These are phyloP conservation scores for Candolleomyces eurysporus DNA, from an alignment of 768 basidiomycete species.

Conservation along the genomic window DNA sequence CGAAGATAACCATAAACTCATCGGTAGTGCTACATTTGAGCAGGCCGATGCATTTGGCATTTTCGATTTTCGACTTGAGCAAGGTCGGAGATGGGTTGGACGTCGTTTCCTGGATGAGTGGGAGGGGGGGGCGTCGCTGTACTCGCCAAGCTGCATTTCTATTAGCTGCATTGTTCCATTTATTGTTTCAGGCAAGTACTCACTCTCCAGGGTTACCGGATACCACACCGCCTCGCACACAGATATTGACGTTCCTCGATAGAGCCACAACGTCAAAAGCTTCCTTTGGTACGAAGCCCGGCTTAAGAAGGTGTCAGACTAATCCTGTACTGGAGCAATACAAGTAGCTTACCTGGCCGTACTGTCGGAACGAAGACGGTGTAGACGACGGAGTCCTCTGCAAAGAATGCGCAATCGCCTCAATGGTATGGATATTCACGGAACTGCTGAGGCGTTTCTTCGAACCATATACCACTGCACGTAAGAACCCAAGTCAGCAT, in stretches of 20 bases:
- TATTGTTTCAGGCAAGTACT: conserved; percentile 19
- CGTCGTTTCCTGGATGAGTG: conserved; percentile 49
- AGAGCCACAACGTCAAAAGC: conserved; percentile 59
- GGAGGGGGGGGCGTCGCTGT: conserved; percentile 49
- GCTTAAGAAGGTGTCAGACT: conserved; percentile 31
- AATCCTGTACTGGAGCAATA: not conserved
- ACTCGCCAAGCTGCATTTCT: conserved; percentile 33
- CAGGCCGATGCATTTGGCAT: conserved; percentile 64
- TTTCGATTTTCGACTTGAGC: conserved; percentile 60
- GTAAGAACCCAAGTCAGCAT: not conserved
- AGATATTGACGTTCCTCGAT: conserved; percentile 61
- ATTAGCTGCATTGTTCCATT: no score
- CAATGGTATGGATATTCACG: conserved; percentile 53
- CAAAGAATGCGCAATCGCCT: conserved; percentile 45
- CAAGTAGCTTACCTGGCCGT: conserved; percentile 57
- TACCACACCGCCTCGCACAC: conserved; percentile 61
- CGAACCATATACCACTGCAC: conserved; percentile 64
- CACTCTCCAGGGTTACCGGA: conserved; percentile 71
- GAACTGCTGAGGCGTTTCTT: conserved; percentile 61
- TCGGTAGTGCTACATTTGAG: conserved; percentile 44
- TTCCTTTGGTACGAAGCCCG: conserved; percentile 71
- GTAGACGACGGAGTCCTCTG: conserved; percentile 27
- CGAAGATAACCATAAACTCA: conserved; percentile 73
- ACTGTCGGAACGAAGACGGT: conserved; percentile 52
- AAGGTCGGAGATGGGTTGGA: conserved; percentile 38